These are phyloP conservation scores for Malassezia cuniculi DNA, from an alignment of 1,284 basidiomycete species.

Conservation along the genomic window DNA sequence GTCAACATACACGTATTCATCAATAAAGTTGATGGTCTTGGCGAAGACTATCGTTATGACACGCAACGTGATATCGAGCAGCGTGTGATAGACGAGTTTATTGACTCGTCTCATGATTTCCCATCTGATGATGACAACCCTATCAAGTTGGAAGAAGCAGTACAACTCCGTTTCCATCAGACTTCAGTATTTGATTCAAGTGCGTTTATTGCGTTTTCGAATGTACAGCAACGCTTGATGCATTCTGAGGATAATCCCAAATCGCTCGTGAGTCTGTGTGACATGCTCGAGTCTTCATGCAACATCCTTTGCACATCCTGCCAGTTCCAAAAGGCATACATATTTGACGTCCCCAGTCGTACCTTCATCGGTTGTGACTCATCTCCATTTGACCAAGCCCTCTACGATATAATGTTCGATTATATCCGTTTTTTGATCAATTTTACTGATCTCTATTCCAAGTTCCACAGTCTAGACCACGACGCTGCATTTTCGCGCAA, in stretches of 20 bases:
- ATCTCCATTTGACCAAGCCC: conserved; percentile 75
- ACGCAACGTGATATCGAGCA: conserved; percentile 35
- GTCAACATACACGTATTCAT: conserved; percentile 85
- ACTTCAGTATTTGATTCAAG: conserved; percentile 82
- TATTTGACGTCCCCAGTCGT: conserved; percentile 75
- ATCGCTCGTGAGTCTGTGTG: conserved; percentile 13
- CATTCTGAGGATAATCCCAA: conserved; percentile 53
- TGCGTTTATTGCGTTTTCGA: conserved; percentile 72
- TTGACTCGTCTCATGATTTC: conserved; percentile 21
- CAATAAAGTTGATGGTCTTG: conserved; percentile 84
- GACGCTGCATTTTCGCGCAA: neutral
- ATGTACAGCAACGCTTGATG: conserved; percentile 51
- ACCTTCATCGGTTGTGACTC: conserved; percentile 85
- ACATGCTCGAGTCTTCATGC: conserved; percentile 26
- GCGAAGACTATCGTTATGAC: conserved; percentile 73
- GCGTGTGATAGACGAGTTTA: conserved; percentile 36
- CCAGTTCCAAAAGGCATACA: conserved; percentile 76
- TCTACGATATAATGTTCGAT: conserved; percentile 76
- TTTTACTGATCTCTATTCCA: conserved; percentile 74
- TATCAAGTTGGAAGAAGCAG: conserved; percentile 30
- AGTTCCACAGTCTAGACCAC: conserved; percentile 22
- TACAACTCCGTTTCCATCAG: conserved; percentile 56
- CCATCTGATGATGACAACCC: conserved; percentile 7
- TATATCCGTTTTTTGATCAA: conserved; percentile 76
- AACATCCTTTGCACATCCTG: conserved; percentile 53